Base-by-base conservation (phyloP, 306 rosid species). In the Pterocarpus macrocarpus region DNA sequence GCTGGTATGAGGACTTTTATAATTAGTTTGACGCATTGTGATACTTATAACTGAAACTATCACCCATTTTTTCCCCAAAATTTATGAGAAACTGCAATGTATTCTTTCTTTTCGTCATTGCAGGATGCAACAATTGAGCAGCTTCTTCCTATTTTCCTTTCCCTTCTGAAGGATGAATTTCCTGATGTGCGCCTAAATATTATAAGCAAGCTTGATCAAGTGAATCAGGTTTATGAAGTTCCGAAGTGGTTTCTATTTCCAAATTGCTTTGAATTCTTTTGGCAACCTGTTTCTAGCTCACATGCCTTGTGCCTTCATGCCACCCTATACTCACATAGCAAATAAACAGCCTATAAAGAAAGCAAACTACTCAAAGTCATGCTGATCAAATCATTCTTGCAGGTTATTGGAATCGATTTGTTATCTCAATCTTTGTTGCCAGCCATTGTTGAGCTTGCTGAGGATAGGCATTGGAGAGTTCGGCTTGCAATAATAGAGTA, bases 141-240 rank as follows among this genome's bases (percentile, higher is more conserved):
- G 84, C 98, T 95, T 80, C 99, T 95, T 79, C 99, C 99, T 15
- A 93, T 95, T 87, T 95, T 95, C 84, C 98, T 95, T 77, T 95
- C 97, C 55, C 96, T 95, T 78, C 81, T 95, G 82, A 95, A 91
- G 90, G 99, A 95, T 82, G 99, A 95, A 85, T 95, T 95, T 86
- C 99, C 99, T 32, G 99, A 95, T 84, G 99, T 95, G 59, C 98
- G 99, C 69, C 90, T 95, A 49, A 95, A 91, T 83, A 95, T 95
- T 75, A 95, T 95, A 85, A 95, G 99, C 97, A 95, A 95, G 85
- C 98, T 95, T 62, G 99, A 95, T 89, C 98, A 95, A 95, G 99
- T 95, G 81, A 95, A 95, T 84, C 97, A 95, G 99, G 99, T 93
- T 55, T 59, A 1, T 65, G 1, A 70, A 39, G 55, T 64, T 81